A percentile compares a stretch with the other conserved stretches of the same genome.
phyloP scores from a whole-genome alignment of 768 basidiomycete species.

The Hysterangium stoloniferum region DNA sequence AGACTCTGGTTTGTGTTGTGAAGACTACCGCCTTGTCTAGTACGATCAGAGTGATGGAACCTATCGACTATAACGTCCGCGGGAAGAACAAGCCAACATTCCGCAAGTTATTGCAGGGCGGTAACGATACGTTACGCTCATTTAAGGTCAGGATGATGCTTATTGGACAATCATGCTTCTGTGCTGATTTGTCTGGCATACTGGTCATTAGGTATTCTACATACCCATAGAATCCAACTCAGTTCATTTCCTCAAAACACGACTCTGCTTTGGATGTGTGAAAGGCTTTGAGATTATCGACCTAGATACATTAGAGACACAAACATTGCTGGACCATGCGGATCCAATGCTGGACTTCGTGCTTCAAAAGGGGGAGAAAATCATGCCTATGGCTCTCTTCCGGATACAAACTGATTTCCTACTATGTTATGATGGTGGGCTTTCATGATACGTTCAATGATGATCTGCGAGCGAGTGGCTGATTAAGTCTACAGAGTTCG shows the following conservation, averaged over 20 bases:
- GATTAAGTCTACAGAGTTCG: conserved; percentile 68
- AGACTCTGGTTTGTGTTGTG: conserved; percentile 91
- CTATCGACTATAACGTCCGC: conserved; percentile 81
- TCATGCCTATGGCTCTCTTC: conserved; percentile 93
- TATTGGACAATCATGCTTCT: neutral
- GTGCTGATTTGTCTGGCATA: neutral
- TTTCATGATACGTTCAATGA: too few species aligned
- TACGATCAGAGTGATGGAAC: conserved; percentile 96
- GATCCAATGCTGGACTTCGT: conserved; percentile 93
- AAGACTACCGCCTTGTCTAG: conserved; percentile 93
- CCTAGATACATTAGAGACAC: conserved; percentile 92
- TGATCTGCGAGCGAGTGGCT: conserved; percentile 5
- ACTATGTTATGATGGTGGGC: conserved; percentile 92
- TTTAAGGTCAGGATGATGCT: conserved; percentile 72
- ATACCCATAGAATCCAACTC: conserved; percentile 96
- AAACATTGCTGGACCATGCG: conserved; percentile 87
- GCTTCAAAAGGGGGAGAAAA: conserved; percentile 66
- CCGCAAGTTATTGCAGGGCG: conserved; percentile 87
- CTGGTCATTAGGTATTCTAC: conserved; percentile 79
- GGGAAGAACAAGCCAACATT: conserved; percentile 86
- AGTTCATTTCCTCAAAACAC: conserved; percentile 95
- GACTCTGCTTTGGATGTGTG: conserved; percentile 93
- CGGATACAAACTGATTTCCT: conserved; percentile 95
- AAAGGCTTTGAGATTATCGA: conserved; percentile 99
- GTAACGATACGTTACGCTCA: conserved; percentile 86